phyloP scores from a whole-genome alignment of 1,284 basidiomycete species.

The Apiotrichum gracile region DNA sequence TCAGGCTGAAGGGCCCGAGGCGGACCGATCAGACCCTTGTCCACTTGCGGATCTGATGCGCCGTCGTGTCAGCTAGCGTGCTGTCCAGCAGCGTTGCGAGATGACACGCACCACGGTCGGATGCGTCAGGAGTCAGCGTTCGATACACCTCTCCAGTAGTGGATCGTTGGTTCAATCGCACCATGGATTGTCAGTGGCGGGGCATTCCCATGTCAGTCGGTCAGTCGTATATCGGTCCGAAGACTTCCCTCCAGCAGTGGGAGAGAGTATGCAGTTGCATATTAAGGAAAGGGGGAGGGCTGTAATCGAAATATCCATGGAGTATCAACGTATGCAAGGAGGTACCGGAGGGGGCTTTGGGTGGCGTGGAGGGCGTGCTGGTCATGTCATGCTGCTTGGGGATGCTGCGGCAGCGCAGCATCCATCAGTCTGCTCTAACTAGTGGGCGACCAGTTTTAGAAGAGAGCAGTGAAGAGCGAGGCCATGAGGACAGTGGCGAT shows the following conservation, averaged over 20 bases:
- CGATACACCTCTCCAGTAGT: no score
- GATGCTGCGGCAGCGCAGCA: background rate
- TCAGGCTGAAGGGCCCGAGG: no score
- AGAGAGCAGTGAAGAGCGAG: background rate
- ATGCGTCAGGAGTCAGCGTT: no score
- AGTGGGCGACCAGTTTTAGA: background rate
- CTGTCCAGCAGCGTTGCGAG: no score
- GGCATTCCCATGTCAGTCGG: background rate
- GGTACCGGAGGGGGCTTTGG: background rate
- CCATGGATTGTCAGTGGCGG: no score
- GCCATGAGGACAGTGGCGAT: background rate
- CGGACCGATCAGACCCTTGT: no score
- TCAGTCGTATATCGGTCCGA: no score
- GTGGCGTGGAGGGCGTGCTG: background rate
- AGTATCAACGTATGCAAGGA: constrained; percentile 1
- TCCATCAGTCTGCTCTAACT: no score
- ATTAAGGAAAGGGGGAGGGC: background rate
- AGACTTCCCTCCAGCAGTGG: background rate
- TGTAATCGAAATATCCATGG: background rate
- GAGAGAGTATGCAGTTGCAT: background rate
- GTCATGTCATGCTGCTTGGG: background rate
- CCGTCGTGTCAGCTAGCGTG: no score
- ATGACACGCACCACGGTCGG: no score
- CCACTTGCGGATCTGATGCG: no score
- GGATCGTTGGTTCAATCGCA: no score